Conservation (phyloP, 2,329 filamentous ascomycete genomes). For the Cylindrodendrum hubeiense region DNA sequence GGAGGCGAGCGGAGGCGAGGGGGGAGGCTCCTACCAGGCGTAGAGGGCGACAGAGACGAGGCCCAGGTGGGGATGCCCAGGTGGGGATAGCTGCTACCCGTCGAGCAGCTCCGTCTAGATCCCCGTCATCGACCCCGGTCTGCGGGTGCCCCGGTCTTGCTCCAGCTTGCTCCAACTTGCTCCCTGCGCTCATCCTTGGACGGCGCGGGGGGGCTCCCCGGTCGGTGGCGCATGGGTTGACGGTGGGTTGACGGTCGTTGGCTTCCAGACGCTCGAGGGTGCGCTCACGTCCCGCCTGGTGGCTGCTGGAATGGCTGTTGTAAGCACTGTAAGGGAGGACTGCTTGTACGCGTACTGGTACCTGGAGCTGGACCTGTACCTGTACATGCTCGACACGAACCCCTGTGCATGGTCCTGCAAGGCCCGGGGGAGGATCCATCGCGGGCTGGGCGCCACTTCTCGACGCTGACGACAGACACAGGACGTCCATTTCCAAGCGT, state of each 20-base stretch:
- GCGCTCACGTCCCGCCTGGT: constrained; percentile 1
- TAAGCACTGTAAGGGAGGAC: no score
- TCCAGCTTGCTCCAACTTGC: no score
- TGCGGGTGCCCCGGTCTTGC: no score
- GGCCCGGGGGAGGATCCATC: constrained; percentile 6
- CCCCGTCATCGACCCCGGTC: no score
- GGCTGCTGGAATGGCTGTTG: background rate
- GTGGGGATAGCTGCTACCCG: background rate
- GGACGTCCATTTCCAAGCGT: background rate
- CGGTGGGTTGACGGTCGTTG: constrained; percentile 23
- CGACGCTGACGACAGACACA: constrained; percentile 17
- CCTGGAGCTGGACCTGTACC: no score
- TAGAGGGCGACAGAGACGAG: background rate
- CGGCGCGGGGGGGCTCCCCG: background rate
- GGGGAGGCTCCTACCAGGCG: background rate
- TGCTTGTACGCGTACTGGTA: constrained; percentile 18
- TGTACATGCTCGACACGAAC: constrained; percentile 19
- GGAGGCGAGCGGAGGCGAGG: background rate
- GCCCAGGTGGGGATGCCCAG: no score
- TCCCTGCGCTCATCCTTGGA: background rate
- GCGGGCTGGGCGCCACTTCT: constrained; percentile 15
- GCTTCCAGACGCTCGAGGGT: background rate
- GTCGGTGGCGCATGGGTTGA: background rate
- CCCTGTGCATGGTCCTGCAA: constrained; percentile 24
- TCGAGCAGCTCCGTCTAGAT: background rate